Conservation (phyloP, 768 basidiomycete species). For the Russula emetica region DNA sequence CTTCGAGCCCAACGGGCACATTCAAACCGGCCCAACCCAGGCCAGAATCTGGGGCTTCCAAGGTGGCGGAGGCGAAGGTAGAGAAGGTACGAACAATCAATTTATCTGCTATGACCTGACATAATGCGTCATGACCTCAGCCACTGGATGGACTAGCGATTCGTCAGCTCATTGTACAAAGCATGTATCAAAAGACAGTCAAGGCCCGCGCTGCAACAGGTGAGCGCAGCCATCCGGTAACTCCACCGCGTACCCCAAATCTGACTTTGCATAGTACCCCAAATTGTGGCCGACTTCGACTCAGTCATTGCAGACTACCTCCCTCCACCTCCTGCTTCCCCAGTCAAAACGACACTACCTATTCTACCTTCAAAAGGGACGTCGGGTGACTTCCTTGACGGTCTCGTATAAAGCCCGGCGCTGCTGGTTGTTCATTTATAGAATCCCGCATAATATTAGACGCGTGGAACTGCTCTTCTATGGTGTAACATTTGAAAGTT, state of each 20-base stretch:
- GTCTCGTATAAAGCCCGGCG: conserved; percentile 18
- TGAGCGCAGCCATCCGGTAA: conserved; percentile 30
- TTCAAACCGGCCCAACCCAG: conserved; percentile 46
- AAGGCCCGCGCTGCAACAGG: conserved; percentile 45
- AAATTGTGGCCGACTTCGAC: conserved; percentile 56
- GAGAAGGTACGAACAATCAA: conserved; percentile 30
- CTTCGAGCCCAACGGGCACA: conserved; percentile 71
- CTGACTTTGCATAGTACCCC: conserved; percentile 36
- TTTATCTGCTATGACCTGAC: not conserved
- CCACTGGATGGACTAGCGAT: conserved; percentile 62
- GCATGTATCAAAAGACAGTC: conserved; percentile 51
- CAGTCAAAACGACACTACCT: conserved; percentile 21
- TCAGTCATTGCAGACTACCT: conserved; percentile 72
- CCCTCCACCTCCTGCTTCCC: conserved; percentile 35
- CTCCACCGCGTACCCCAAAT: conserved; percentile 2
- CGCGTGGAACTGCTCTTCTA: not conserved
- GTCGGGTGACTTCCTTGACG: conserved; percentile 25
- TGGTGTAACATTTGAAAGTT: not conserved
- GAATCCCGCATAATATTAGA: conserved; percentile 24
- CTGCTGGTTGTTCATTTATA: conserved; percentile 6
- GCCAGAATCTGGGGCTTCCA: conserved; percentile 27
- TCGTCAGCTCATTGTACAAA: conserved; percentile 60
- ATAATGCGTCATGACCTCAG: conserved; percentile 28
- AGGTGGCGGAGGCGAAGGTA: conserved; percentile 38
- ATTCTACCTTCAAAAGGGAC: conserved; percentile 28